Evolutionary conservation across 768 basidiomycete genomes (phyloP).

Genomic region (Pleurotus platypus): DNA sequence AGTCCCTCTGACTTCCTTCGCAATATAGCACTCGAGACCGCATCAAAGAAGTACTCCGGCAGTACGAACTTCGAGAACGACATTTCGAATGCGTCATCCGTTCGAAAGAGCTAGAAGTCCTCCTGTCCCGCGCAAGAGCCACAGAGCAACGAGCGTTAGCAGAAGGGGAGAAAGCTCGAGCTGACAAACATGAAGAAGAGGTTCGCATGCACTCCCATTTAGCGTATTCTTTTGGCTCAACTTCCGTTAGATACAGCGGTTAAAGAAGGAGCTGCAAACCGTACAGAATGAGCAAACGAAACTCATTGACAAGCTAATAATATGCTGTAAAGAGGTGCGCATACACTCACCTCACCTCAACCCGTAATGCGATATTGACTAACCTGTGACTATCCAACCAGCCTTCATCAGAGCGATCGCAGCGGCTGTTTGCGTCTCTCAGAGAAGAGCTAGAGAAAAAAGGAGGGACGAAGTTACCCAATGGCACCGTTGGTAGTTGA

Average conservation of each 20-base stretch:
- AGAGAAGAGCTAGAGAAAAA: constrained; percentile 81
- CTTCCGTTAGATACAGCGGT: constrained; percentile 51
- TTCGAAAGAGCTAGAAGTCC: constrained; percentile 86
- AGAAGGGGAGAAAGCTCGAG: constrained; percentile 67
- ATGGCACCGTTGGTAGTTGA: constrained; percentile 44
- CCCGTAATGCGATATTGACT: too few relatives aligned
- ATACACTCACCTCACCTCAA: neutral
- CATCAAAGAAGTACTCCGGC: constrained; percentile 80
- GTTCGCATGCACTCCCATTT: constrained; percentile 33
- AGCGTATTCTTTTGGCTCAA: constrained; percentile 13
- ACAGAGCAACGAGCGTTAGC: constrained; percentile 85
- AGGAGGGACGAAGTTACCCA: constrained; percentile 37
- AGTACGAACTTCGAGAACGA: constrained; percentile 86
- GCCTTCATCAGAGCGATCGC: constrained; percentile 82
- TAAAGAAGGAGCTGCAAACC: constrained; percentile 77
- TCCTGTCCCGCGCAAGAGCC: constrained; percentile 81
- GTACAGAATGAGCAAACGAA: constrained; percentile 73
- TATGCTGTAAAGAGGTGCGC: constrained; percentile 84
- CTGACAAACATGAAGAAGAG: constrained; percentile 72
- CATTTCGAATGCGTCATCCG: constrained; percentile 92
- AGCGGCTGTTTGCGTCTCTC: constrained; percentile 74
- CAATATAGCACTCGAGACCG: constrained; percentile 70
- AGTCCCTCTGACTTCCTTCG: constrained; percentile 4
- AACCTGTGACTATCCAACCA: constrained; percentile 18
- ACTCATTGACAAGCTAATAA: constrained; percentile 79